phyloP scores from a whole-genome alignment of 2,329 filamentous ascomycete species.

The Akanthomyces muscarius region DNA sequence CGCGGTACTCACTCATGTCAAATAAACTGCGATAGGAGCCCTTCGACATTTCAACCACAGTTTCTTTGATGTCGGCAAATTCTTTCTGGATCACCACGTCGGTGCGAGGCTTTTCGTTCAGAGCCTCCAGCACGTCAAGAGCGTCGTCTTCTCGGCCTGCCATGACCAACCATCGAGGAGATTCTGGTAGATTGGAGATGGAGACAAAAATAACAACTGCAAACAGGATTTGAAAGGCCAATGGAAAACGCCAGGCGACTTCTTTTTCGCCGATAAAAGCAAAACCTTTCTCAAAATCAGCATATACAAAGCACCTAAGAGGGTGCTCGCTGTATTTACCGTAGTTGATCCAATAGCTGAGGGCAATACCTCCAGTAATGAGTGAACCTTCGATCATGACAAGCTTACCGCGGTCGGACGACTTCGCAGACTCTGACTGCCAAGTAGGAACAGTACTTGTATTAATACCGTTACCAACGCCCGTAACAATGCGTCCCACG shows the following conservation, averaged over 20 bases:
- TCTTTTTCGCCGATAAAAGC: slow-evolving; percentile 21
- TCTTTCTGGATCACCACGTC: slow-evolving; percentile 7
- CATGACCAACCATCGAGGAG: slow-evolving; percentile 31
- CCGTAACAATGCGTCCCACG: slow-evolving; percentile 44
- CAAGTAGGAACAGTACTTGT: slow-evolving; percentile 47
- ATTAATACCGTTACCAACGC: slow-evolving; percentile 47
- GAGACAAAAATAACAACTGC: slow-evolving; percentile 17
- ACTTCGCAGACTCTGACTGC: slow-evolving; percentile 47
- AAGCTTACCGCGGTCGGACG: slow-evolving; percentile 46
- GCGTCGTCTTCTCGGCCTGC: slow-evolving; percentile 28
- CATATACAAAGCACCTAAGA: not conserved
- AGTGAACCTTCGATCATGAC: slow-evolving; percentile 49
- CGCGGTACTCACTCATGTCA: slow-evolving; percentile 52
- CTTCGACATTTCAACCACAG: slow-evolving; percentile 35
- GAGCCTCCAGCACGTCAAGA: slow-evolving; percentile 46
- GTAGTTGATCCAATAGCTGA: slow-evolving; percentile 50
- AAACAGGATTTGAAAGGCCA: slow-evolving; percentile 25
- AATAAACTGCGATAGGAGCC: slow-evolving; percentile 54
- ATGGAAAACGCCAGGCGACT: slow-evolving; percentile 29
- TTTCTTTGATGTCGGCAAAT: slow-evolving; percentile 8
- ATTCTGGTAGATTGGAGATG: slow-evolving; percentile 27
- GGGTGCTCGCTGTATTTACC: slow-evolving; percentile 24
- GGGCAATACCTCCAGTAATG: slow-evolving; percentile 44
- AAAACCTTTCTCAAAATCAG: slow-evolving; percentile 1
- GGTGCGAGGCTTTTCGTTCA: slow-evolving; percentile 15